Conservation (phyloP, 73 alveolate genomes). For the Strombidium stylifer region DNA sequence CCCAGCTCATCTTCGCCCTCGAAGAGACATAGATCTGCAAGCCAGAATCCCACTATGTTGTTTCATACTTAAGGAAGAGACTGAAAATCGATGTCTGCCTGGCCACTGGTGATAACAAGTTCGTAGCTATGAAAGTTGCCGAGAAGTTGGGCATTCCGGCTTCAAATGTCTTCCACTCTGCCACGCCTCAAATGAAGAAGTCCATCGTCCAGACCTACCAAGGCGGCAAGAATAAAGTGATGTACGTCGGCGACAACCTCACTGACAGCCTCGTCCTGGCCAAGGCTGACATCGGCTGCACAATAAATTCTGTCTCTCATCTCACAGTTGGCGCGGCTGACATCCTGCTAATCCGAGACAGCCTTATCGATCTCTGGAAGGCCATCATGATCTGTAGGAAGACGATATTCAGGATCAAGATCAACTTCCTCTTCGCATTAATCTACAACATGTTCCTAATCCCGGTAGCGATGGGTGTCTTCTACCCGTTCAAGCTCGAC, state of each 20-base stretch:
- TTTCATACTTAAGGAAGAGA: constrained; percentile 24
- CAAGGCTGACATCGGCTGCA: constrained; percentile 88
- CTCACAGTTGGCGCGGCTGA: constrained; percentile 86
- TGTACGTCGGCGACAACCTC: constrained; percentile 94
- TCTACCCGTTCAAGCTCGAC: constrained; percentile 48
- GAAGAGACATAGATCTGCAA: constrained; percentile 56
- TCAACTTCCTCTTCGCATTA: constrained; percentile 74
- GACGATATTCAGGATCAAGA: constrained; percentile 59
- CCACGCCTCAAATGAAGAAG: constrained; percentile 74
- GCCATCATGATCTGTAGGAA: constrained; percentile 40
- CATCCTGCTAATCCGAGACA: constrained; percentile 57
- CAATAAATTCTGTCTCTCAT: constrained; percentile 86
- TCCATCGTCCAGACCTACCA: constrained; percentile 40
- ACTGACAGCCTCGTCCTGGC: constrained; percentile 93
- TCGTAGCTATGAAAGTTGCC: constrained; percentile 70
- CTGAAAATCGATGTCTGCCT: constrained; percentile 58
- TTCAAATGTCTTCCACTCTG: constrained; percentile 63
- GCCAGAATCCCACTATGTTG: constrained; percentile 54
- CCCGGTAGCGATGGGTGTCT: constrained; percentile 80
- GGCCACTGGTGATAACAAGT: constrained; percentile 83
- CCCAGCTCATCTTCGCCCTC: constrained; percentile 50
- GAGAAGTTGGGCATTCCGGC: constrained; percentile 56
- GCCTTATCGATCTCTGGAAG: constrained; percentile 38
- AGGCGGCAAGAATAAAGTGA: constrained; percentile 56
- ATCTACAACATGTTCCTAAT: constrained; percentile 59